Percentiles rank a stretch among this genome's conserved stretches.
phyloP scores from a whole-genome alignment of 441 rosid species.

The Gossypium aridum region DNA sequence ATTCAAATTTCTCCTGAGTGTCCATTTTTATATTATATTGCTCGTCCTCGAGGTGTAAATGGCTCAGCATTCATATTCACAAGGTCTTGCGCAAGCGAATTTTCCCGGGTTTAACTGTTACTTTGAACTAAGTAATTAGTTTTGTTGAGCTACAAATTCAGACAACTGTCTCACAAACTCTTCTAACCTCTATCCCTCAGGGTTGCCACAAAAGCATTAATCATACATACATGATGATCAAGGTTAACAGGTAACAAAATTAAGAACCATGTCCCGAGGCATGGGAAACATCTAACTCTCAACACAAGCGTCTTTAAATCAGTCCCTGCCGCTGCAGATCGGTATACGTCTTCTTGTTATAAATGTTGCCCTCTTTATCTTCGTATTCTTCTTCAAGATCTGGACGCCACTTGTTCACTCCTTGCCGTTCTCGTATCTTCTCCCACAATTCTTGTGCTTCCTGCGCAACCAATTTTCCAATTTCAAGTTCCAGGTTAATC shows the following conservation, averaged over 20 bases:
- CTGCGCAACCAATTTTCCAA: conserved; percentile 26
- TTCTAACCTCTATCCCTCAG: neutral
- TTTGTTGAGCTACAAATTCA: neutral
- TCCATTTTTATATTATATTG: too few species aligned
- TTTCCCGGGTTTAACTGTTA: too few species aligned
- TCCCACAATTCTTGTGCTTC: conserved; percentile 99
- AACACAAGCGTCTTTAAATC: conserved; percentile 28
- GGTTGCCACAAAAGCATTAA: neutral
- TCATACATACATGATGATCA: neutral
- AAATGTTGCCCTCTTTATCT: conserved; percentile 95
- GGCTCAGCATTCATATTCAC: too few species aligned
- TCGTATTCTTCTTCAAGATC: conserved; percentile 99
- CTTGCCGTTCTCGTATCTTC: conserved; percentile 82
- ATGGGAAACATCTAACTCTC: neutral
- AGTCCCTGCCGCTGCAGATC: conserved; percentile 99
- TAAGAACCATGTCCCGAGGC: neutral
- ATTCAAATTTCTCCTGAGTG: too few species aligned
- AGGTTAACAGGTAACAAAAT: neutral
- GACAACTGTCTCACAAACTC: neutral
- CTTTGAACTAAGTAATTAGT: neutral
- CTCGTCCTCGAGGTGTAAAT: too few species aligned
- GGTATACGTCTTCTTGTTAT: conserved; percentile 93
- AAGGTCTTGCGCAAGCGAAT: too few species aligned
- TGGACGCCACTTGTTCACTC: conserved; percentile 95
- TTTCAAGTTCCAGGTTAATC: neutral